Conservation (phyloP, 371 early-diverging fungal genomes). For the Mortierella sp. region DNA sequence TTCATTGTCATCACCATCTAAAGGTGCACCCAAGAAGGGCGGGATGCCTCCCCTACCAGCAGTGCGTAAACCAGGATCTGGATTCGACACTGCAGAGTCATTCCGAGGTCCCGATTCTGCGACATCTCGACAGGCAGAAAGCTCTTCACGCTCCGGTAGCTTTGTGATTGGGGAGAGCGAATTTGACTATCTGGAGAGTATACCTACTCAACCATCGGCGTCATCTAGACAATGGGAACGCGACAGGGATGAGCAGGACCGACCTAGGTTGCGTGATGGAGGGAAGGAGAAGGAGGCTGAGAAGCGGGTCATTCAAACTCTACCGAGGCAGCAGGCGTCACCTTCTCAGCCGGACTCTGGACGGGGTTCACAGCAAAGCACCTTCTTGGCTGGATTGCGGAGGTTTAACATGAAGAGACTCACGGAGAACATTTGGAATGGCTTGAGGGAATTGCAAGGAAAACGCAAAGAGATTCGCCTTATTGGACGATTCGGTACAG, state of each 20-base stretch:
- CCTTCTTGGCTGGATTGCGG: conserved; percentile 17
- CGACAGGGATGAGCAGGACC: conserved; percentile 11
- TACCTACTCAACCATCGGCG: conserved; percentile 1
- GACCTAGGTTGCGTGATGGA: conserved; percentile 9
- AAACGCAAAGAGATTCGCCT: conserved; percentile 48
- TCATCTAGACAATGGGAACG: conserved; percentile 1
- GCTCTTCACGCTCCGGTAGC: neutral
- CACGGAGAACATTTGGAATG: conserved; percentile 17
- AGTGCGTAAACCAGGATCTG: neutral
- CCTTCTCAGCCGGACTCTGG: conserved; percentile 1
- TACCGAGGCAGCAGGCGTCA: conserved; percentile 16
- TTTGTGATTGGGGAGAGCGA: conserved; percentile 31
- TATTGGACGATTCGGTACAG: conserved; percentile 33
- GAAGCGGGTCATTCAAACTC: conserved; percentile 8
- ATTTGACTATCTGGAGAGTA: conserved; percentile 22
- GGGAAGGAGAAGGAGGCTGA: conserved; percentile 7
- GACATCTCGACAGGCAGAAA: too few species aligned
- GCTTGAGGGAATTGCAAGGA: conserved; percentile 37
- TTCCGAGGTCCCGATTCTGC: too few species aligned
- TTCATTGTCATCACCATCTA: conserved; percentile 5
- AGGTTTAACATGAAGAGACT: conserved; percentile 29
- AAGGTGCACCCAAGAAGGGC: conserved; percentile 1
- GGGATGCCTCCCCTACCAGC: conserved; percentile 22
- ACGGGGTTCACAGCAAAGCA: neutral
- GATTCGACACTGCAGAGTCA: neutral